These are phyloP conservation scores for Phytophthora ohioensis DNA, from an alignment of 352 stramenopile species.

Conservation along the genomic window DNA sequence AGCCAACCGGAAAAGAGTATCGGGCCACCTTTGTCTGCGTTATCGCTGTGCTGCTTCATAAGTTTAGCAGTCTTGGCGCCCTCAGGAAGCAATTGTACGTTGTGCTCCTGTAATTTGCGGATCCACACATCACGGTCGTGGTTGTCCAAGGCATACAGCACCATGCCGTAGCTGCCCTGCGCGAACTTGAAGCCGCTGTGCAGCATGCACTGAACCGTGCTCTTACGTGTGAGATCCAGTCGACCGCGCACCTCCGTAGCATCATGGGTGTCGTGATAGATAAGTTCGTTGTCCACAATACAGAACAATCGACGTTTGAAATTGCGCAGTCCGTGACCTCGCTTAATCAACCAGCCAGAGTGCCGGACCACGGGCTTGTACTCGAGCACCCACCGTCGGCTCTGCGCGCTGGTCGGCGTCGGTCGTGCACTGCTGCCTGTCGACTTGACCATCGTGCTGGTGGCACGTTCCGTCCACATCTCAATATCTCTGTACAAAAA, in stretches of 20 bases:
- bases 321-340: conserved; percentile 75
- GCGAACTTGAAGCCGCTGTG: conserved; percentile 83
- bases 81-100: conserved; percentile 67
- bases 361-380: conserved; percentile 87
- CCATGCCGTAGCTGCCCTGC: conserved; percentile 81
- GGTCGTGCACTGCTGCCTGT: conserved; percentile 52
- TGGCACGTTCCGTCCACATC: conserved; percentile 82
- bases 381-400: conserved; percentile 74
- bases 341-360: conserved; percentile 91
- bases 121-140: conserved; percentile 88
- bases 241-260: conserved; percentile 78
- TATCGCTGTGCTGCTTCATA: conserved; percentile 63
- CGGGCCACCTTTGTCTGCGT: conserved; percentile 54
- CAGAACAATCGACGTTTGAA: conserved; percentile 90
- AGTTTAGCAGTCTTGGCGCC: conserved; percentile 63
- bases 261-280: conserved; percentile 87
- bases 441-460: conserved; percentile 79
- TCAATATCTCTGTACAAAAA: conserved; percentile 68
- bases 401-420: conserved; percentile 63
- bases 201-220: conserved; percentile 66
- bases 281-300: conserved; percentile 86
- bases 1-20: conserved; percentile 86
- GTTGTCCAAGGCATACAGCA: conserved; percentile 81
- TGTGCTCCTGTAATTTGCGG: conserved; percentile 76
- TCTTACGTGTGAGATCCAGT: conserved; percentile 76